Base-by-base conservation (phyloP, 257 asterid species). In the Primulina eburnea region DNA sequence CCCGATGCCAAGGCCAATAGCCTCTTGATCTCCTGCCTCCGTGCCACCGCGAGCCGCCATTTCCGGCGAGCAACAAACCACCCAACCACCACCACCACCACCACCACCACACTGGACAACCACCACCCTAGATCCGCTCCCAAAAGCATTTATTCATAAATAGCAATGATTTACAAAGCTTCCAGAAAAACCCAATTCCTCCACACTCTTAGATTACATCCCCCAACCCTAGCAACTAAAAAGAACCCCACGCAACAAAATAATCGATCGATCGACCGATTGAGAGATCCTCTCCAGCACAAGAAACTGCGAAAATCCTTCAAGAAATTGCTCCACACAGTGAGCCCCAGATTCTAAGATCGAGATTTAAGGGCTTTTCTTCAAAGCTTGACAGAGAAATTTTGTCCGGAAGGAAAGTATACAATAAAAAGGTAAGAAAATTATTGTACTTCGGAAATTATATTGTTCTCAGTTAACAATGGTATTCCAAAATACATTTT, bases 1-100 rank as follows among this genome's bases (percentile, higher is more conserved):
- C 80, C 85, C 14, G 89, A 76, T n/a, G 91, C 97, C 72, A 82
- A 69, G 26, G 76, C 83, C 88, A 87, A 73, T 5, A 76, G 87
- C 84, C 89, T 70, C 80, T 67, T 77, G 83, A 90, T 75, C 88
- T 87, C 97, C 83, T 78, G 86, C 82, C 66, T 77, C 83, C 97
- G 82, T 8, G 83, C 82, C 71, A 64, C 80, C 73, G 76, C 68
- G 18, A 76, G 77, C 79, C 85, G 79, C 97, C 94, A 88, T 80
- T 88, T 87, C 76, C 82, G 74, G 74, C 88, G 82, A 69, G 79
- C 80, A 29, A 82, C 65, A 20, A 88, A 68, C 78, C 86, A 87
- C 33, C 82, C 70, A 6, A 84, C 73, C 70, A 80, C 81, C 80
- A 84, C 77, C n/a, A n/a, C n/a, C n/a, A n/a, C n/a, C 62, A 79